A percentile compares a stretch with the other conserved stretches of the same genome.
Evolutionary conservation across 805 yeast genomes (phyloP).

Genomic region (Candida xyloterini): DNA sequence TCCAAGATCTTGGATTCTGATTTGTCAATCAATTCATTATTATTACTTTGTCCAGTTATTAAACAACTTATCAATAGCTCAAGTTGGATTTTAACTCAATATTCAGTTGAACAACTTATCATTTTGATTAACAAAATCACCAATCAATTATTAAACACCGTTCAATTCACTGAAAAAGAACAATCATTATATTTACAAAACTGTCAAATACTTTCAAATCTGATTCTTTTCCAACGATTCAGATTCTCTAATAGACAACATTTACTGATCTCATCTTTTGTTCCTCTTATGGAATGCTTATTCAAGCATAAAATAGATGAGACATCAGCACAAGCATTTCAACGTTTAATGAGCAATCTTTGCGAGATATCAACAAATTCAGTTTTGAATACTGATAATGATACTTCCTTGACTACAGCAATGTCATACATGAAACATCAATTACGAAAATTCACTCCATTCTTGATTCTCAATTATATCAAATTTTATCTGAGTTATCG

Average conservation of each 20-base stretch:
- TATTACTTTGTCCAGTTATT: conserved; percentile 25
- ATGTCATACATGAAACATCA: conserved; percentile 54
- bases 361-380: conserved; percentile 62
- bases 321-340: conserved; percentile 41
- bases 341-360: conserved; percentile 61
- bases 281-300: conserved; percentile 49
- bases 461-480: conserved; percentile 58
- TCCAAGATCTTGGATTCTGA: conserved; percentile 25
- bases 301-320: conserved; percentile 23
- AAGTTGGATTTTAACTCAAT: conserved; percentile 62
- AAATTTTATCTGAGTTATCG: conserved; percentile 48
- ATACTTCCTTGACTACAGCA: conserved; percentile 45
- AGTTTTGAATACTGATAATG: conserved; percentile 23
- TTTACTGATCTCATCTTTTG: conserved; percentile 48
- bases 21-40: neutral
- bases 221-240: conserved; percentile 65
- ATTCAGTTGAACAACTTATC: conserved; percentile 52
- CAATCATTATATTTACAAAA: conserved; percentile 26
- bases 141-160: conserved; percentile 3
- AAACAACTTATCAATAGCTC: conserved; percentile 45
- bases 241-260: conserved; percentile 74
- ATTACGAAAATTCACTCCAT: conserved; percentile 61
- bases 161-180: conserved; percentile 31
- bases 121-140: conserved; percentile 15
- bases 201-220: conserved; percentile 52